Percentiles rank a stretch among this genome's conserved stretches.
phyloP scores from a whole-genome alignment of 2,329 filamentous ascomycete genomes.

The Ascochyta rabiei region DNA sequence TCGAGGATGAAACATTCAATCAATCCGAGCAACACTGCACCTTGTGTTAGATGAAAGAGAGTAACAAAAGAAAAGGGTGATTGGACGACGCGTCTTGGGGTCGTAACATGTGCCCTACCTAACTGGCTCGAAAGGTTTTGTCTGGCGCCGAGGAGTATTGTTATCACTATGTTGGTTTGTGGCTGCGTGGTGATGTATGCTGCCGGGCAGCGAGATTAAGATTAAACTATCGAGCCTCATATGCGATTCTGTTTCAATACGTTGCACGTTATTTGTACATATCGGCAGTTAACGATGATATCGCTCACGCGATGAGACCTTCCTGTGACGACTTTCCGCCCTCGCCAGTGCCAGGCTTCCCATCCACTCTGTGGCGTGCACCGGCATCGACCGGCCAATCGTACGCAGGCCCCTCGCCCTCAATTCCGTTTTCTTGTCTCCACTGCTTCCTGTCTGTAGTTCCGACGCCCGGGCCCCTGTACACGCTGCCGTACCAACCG shows the following conservation, averaged over 20 bases:
- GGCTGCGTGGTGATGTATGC: background rate
- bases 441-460: conserved; percentile 61
- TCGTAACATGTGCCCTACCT: background rate
- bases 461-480: conserved; percentile 63
- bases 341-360: conserved; percentile 13
- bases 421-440: conserved; percentile 53
- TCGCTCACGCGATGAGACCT: conserved; percentile 6
- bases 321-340: conserved; percentile 14
- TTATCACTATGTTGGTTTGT: too few relatives aligned
- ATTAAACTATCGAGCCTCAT: conserved; percentile 11
- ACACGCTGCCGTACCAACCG: conserved; percentile 65
- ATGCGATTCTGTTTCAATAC: background rate
- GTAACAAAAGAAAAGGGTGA: background rate
- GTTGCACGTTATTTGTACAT: background rate
- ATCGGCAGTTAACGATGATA: too few relatives aligned
- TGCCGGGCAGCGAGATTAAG: background rate
- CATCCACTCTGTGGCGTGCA: conserved; percentile 10
- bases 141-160: background rate
- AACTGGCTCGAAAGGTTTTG: background rate
- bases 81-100: background rate
- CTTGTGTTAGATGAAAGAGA: background rate
- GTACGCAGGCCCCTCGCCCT: conserved; percentile 20
- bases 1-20: conserved; percentile 19
- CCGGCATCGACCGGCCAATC: conserved; percentile 24
- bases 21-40: conserved; percentile 1